These are phyloP conservation scores for Bimuria novae-zelandiae DNA, from an alignment of 2,329 filamentous ascomycete genomes.

Conservation along the genomic window DNA sequence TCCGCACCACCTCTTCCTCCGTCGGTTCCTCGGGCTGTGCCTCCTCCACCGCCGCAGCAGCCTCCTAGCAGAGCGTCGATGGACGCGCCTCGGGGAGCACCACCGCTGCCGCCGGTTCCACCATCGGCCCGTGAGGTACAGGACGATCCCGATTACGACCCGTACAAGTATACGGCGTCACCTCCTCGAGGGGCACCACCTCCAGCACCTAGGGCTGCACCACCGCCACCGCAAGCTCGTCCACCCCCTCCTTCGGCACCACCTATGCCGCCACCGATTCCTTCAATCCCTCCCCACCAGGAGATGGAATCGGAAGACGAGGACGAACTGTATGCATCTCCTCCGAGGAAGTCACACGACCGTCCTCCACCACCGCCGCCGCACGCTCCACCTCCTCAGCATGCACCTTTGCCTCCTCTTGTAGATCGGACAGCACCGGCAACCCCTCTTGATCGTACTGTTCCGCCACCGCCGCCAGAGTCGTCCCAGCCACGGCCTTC, in stretches of 20 bases:
- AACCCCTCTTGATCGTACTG: slow-evolving; percentile 47
- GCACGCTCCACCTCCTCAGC: slow-evolving; percentile 40
- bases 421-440: slow-evolving; percentile 34
- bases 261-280: slow-evolving; percentile 43
- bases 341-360: slow-evolving; percentile 43
- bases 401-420: slow-evolving; percentile 43
- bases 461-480: slow-evolving; percentile 28
- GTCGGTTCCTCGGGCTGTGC: slow-evolving; percentile 48
- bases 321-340: slow-evolving; percentile 45
- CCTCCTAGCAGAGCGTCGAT: slow-evolving; percentile 63
- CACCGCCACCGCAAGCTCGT: slow-evolving; percentile 34
- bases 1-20: slow-evolving; percentile 43
- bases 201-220: slow-evolving; percentile 31
- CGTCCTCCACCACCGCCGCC: slow-evolving; percentile 43
- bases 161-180: slow-evolving; percentile 58
- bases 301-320: slow-evolving; percentile 42
- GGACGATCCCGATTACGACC: slow-evolving; percentile 70
- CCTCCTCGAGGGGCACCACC: slow-evolving; percentile 43
- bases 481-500: slow-evolving; percentile 52
- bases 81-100: slow-evolving; percentile 72
- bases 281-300: slow-evolving; percentile 33
- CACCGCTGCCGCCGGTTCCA: slow-evolving; percentile 68
- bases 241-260: slow-evolving; percentile 41
- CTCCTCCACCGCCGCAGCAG: slow-evolving; percentile 63
- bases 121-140: slow-evolving; percentile 61